Base-by-base conservation (phyloP, 148 eudicot genomes). In the Rhododendron vialii region DNA sequence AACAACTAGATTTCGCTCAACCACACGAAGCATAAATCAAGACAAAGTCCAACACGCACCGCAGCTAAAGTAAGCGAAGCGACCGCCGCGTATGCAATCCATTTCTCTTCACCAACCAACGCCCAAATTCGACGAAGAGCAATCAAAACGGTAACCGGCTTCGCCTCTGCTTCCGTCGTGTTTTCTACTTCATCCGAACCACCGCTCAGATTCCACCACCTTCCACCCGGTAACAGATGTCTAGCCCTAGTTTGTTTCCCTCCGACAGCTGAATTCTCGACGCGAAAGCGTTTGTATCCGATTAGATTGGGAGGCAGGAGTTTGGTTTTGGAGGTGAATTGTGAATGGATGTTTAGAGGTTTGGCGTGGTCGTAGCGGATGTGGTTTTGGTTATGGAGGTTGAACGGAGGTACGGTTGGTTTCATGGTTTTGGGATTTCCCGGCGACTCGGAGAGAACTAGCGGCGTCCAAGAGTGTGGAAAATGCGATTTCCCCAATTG, bases 31-130 rank as follows among this genome's bases (percentile, higher is more conserved):
- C 7, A 55, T 1, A 2, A 33, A 28, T 65, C 77, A 57, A 55
- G 11, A 24, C n/a, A 81, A 79, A 84, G 12, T 2, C 15, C 2
- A 55, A 55, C 22, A 69, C 59, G 17, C 78, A 89, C 90, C 87
- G 93, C 93, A 63, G 93, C 93, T 51, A 92, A 57, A 38, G 87
- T 30, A 26, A 92, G 90, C 1, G 94, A 91, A 90, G 82, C 89
- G 30, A 91, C 88, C 20, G 93, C 92, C 43, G 71, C 36, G 69
- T 75, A 89, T 12, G 88, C 57, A 67, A 86, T 81, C 88, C 86
- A 86, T 57, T 55, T 82, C 67, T 91, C 88, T 71, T 86, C 87
- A 5, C 82, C 85, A 50, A 92, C 82, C 82, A 91, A 84, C 12
- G 4, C 78, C 94, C 93, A 91, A 75, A 92, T 91, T 38, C 87